These are phyloP conservation scores for Salix udensis DNA, from an alignment of 345 rosid species.

Conservation along the genomic window DNA sequence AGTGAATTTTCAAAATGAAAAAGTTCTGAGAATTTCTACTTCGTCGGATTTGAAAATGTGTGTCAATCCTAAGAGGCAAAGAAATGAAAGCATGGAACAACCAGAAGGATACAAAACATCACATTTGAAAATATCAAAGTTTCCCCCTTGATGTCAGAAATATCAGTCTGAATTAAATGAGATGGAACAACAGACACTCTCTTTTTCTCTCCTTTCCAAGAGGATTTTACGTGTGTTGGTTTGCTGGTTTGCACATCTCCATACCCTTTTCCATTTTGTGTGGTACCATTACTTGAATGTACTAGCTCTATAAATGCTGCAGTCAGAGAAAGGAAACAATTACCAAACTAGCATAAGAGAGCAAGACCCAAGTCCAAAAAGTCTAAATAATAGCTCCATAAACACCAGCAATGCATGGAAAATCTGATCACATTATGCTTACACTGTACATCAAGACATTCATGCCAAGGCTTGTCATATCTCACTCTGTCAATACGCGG, in stretches of 20 bases:
- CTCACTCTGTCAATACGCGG: conserved; percentile 93
- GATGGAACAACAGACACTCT: conserved; percentile 63
- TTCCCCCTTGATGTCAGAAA: conserved; percentile 72
- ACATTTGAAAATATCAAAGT: conserved; percentile 67
- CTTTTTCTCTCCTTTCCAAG: conserved; percentile 55
- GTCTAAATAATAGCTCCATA: neutral
- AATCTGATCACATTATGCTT: conserved; percentile 21
- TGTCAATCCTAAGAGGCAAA: neutral
- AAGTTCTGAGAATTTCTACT: neutral
- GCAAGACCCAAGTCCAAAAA: neutral
- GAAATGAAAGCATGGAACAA: conserved; percentile 1
- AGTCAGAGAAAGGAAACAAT: conserved; percentile 13
- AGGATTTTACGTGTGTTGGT: conserved; percentile 34
- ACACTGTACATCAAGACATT: conserved; percentile 93
- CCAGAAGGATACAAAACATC: conserved; percentile 85
- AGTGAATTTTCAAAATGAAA: neutral
- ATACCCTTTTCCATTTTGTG: conserved; percentile 55
- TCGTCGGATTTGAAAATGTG: neutral
- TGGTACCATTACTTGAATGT: conserved; percentile 87
- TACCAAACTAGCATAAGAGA: neutral
- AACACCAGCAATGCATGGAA: neutral
- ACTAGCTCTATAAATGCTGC: conserved; percentile 87
- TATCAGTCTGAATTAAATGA: conserved; percentile 78
- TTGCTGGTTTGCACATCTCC: conserved; percentile 36
- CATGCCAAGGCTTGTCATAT: conserved; percentile 98